A percentile compares a stretch with the other conserved stretches of the same genome.
Conservation (phyloP, 2,329 filamentous ascomycete species). For the Tolypocladium ophioglossoides region DNA sequence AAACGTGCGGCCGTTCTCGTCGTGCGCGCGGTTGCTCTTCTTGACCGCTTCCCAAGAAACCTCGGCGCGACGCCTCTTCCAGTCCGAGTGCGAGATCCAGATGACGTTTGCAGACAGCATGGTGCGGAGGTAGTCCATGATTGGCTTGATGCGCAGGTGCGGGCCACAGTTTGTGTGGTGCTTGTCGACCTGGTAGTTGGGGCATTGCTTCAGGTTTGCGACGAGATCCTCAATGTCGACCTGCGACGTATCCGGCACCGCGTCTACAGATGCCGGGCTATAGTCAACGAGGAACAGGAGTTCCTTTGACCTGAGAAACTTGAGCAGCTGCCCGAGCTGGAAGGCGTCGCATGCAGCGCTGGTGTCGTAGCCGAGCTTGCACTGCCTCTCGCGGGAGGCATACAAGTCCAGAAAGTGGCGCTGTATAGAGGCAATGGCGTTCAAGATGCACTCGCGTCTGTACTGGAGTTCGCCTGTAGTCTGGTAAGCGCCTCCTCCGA, state of each 20-base stretch:
- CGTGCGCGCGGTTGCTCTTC: slow-evolving; percentile 4
- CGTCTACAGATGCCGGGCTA: slow-evolving; percentile 33
- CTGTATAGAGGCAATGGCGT: slow-evolving; percentile 59
- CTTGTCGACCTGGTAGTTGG: slow-evolving; percentile 63
- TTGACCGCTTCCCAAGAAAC: slow-evolving; percentile 28
- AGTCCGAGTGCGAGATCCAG: slow-evolving; percentile 31
- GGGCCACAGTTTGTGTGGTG: slow-evolving; percentile 66
- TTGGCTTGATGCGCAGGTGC: slow-evolving; percentile 51
- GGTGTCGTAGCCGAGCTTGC: slow-evolving; percentile 64
- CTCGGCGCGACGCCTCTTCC: slow-evolving; percentile 30
- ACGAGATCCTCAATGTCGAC: slow-evolving; percentile 54
- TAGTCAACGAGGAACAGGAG: slow-evolving; percentile 51
- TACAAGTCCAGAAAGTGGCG: slow-evolving; percentile 58
- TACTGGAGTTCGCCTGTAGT: slow-evolving; percentile 51
- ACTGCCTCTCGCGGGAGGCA: slow-evolving; percentile 55
- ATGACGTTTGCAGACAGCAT: slow-evolving; percentile 39
- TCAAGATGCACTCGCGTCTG: slow-evolving; percentile 55
- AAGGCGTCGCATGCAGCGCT: slow-evolving; percentile 65
- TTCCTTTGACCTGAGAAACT: slow-evolving; percentile 53
- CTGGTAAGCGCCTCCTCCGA: neutral
- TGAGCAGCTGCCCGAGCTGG: slow-evolving; percentile 67
- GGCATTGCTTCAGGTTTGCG: slow-evolving; percentile 51
- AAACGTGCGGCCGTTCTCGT: slow-evolving; percentile 21
- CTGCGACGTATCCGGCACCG: slow-evolving; percentile 37
- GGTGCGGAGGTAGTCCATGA: slow-evolving; percentile 53